Conservation (phyloP, 139 green algal genomes). For the Coccomyxa sp. region DNA sequence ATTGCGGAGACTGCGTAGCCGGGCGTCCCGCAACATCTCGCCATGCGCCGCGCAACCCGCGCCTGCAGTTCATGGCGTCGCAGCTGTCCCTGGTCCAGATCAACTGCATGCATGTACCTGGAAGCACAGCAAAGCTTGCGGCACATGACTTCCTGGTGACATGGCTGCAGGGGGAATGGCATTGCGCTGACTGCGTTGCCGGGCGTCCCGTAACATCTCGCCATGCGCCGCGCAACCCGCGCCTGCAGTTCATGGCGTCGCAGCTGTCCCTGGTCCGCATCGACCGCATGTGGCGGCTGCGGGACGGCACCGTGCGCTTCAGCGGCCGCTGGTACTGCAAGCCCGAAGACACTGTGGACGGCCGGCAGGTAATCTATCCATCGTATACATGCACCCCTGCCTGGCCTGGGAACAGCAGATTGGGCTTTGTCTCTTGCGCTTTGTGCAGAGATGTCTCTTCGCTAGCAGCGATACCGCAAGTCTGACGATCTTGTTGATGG, state of each 20-base stretch:
- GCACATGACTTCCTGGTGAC: not conserved
- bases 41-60: slow-evolving; percentile 12
- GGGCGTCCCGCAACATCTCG: slow-evolving; percentile 8
- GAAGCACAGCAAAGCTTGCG: not conserved
- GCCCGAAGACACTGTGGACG: slow-evolving; percentile 84
- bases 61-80: slow-evolving; percentile 46
- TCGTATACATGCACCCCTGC: not conserved
- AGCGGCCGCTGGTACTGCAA: slow-evolving; percentile 64
- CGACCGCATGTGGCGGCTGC: slow-evolving; percentile 38
- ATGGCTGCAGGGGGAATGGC: slow-evolving; percentile 57
- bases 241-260: slow-evolving; percentile 46
- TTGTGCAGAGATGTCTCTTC: not conserved
- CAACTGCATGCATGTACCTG: not conserved
- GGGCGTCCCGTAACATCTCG: slow-evolving; percentile 8
- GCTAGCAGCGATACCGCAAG: not conserved
- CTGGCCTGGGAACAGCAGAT: not conserved
- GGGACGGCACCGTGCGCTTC: slow-evolving; percentile 5
- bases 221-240: slow-evolving; percentile 14
- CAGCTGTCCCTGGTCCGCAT: slow-evolving; percentile 40
- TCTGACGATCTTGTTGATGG: not conserved
- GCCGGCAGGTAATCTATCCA: slow-evolving; percentile 69
- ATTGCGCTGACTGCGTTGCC: slow-evolving; percentile 52
- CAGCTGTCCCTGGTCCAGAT: slow-evolving; percentile 40
- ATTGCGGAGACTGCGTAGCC: slow-evolving; percentile 52
- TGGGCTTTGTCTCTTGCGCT: not conserved